Percentiles rank a stretch among this genome's conserved stretches.
Conservation (phyloP, 2,329 filamentous ascomycete species). For the Pseudocercospora ulei region DNA sequence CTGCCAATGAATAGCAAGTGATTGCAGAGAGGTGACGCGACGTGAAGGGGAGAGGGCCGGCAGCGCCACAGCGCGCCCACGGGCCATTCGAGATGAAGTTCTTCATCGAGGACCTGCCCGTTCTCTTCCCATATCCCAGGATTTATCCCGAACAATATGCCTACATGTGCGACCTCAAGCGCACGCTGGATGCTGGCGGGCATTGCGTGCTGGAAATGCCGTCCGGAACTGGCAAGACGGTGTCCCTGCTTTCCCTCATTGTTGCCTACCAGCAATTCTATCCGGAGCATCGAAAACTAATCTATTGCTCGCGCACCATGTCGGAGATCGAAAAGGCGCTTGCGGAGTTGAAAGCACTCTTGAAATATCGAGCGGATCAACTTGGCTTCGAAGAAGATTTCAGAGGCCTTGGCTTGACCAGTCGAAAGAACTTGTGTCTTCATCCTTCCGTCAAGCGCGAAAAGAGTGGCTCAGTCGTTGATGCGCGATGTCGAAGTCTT, state of each 20-base stretch:
- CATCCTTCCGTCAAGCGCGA: conserved; percentile 93
- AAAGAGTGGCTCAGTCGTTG: conserved; percentile 87
- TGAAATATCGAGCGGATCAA: conserved; percentile 86
- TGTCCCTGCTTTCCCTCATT: conserved; percentile 88
- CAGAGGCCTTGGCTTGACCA: conserved; percentile 80
- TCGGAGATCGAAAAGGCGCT: conserved; percentile 98
- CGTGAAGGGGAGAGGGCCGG: too few species aligned
- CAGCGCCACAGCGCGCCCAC: background rate
- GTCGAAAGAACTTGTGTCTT: conserved; percentile 91
- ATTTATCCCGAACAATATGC: conserved; percentile 68
- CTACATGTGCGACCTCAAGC: conserved; percentile 78
- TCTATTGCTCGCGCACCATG: conserved; percentile 99
- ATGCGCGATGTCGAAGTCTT: conserved; percentile 88
- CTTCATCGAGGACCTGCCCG: conserved; percentile 63
- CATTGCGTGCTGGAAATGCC: conserved; percentile 98
- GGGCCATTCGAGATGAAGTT: conserved; percentile 57
- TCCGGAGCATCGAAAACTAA: conserved; percentile 86
- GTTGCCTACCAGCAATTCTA: conserved; percentile 93
- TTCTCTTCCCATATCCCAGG: conserved; percentile 64
- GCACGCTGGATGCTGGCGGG: conserved; percentile 83
- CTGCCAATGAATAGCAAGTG: too few species aligned
- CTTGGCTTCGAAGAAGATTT: conserved; percentile 91
- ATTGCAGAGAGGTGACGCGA: too few species aligned
- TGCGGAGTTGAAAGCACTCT: conserved; percentile 78
- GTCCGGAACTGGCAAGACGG: conserved; percentile 94